Conservation (phyloP, 2,329 filamentous ascomycete genomes). For the Diplodia mutila region DNA sequence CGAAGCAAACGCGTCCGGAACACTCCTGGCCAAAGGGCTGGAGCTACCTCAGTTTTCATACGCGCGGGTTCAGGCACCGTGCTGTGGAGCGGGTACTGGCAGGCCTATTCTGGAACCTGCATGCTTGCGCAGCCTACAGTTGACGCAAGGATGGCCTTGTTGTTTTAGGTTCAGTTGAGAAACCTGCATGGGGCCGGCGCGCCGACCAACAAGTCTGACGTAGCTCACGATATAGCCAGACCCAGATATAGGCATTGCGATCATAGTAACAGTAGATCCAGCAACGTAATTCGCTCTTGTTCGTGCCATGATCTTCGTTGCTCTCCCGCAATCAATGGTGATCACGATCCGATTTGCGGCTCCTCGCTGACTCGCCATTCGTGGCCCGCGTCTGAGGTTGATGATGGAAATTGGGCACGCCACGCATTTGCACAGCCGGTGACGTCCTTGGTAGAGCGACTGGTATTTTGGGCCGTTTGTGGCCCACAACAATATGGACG, state of each 20-base stretch:
- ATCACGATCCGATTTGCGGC: not conserved
- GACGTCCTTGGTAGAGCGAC: not conserved
- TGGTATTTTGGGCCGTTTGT: not conserved
- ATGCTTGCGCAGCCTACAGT: not conserved
- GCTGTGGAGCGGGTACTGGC: not conserved
- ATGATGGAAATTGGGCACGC: not conserved
- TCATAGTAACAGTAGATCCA: not conserved
- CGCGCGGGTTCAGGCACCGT: not conserved
- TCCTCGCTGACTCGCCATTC: not conserved
- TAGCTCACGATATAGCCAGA: not conserved
- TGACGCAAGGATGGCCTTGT: slow-evolving; percentile 3
- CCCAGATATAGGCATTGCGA: not conserved
- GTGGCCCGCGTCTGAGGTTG: not conserved
- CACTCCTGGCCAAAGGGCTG: not conserved
- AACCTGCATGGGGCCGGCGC: not conserved
- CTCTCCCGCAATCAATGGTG: slow-evolving; percentile 2
- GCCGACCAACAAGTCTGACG: not conserved
- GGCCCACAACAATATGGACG: not conserved
- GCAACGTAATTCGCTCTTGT: too few species aligned
- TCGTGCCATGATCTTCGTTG: not conserved
- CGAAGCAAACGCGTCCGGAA: not conserved
- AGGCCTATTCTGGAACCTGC: not conserved
- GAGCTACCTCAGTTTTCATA: not conserved
- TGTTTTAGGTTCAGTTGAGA: not conserved
- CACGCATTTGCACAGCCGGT: not conserved